Base-by-base conservation (phyloP, 768 basidiomycete genomes). In the Pluteus cervinus region DNA sequence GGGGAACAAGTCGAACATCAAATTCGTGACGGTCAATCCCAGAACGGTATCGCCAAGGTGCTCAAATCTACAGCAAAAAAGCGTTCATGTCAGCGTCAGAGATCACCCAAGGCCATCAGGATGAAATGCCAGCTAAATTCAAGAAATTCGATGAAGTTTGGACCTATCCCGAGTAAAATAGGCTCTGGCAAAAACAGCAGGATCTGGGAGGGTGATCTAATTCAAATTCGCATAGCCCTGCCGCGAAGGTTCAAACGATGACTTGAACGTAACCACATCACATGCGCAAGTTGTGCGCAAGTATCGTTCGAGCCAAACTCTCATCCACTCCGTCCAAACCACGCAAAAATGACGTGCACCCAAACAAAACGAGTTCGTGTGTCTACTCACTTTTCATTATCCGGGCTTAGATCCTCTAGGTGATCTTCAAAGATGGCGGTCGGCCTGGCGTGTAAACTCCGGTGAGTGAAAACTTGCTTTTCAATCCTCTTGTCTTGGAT, bases 381-480 rank as follows among this genome's bases (percentile, higher is more conserved):
- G n/a, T n/a, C n/a, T n/a, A n/a, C 67, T 48, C 38, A 86, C 86
- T 75, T 81, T 62, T 89, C 86, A 44, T 89, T 88, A 52, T 89
- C 86, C 5, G 84, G 86, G 35, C 81, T 81, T 2, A 71, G 79
- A 56, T 89, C 86, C 44, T 75, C 66, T 0, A 68, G 73, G 24
- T 63, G 68, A 55, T 89, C 86, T 52, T 89, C 86, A 45, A 89
- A 89, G 17, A 85, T 62, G 47, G 83, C 76, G 5, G 75, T 79
- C 0, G 85, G 83, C 2, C 86, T 68, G 0, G 73, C 86, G 49
- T 65, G 73, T 49, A 67, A 73, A 53, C 80, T 81, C 24, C 85
- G 77, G 51, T 89, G 86, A 2, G 86, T 89, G 52, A 84, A 88
- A 1, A 86, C 72, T 50, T 73, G 76, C 24, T 52, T 55, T 28